Conservation (phyloP, 2,329 filamentous ascomycete genomes). For the Pleomassaria siparia region DNA sequence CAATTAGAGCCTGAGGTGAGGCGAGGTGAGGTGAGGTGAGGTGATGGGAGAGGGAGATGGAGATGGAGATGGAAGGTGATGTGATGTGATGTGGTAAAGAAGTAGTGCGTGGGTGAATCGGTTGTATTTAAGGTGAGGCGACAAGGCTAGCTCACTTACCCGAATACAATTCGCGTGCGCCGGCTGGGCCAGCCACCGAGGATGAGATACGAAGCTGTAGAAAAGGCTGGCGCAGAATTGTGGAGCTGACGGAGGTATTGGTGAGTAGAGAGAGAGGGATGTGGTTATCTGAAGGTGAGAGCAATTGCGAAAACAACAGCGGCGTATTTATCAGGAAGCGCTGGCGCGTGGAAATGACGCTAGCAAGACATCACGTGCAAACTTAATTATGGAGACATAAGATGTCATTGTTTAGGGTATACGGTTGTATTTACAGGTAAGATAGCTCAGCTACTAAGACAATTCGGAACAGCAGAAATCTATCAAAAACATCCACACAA, state of each 20-base stretch:
- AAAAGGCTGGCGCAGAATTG: neutral
- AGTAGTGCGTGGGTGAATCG: neutral
- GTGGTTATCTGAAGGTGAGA: neutral
- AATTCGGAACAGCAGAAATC: no score
- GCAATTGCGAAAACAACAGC: neutral
- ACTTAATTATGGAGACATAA: no score
- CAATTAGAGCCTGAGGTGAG: neutral
- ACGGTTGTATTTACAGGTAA: no score
- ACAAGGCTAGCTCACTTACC: neutral
- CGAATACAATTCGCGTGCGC: conserved; percentile 1
- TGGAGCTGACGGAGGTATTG: neutral
- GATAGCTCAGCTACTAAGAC: no score
- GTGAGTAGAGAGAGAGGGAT: neutral
- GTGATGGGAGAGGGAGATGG: neutral
- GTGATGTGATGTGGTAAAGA: no score
- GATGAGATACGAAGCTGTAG: neutral
- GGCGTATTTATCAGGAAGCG: neutral
- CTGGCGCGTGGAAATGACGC: neutral
- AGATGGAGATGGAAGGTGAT: neutral
- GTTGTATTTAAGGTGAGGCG: neutral
- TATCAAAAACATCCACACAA: no score
- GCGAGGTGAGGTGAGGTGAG: no score
- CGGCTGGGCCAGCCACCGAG: neutral
- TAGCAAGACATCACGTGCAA: neutral
- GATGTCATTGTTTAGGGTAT: no score